Base-by-base conservation (phyloP, 139 green algal genomes). In the Coelastrella sp. region DNA sequence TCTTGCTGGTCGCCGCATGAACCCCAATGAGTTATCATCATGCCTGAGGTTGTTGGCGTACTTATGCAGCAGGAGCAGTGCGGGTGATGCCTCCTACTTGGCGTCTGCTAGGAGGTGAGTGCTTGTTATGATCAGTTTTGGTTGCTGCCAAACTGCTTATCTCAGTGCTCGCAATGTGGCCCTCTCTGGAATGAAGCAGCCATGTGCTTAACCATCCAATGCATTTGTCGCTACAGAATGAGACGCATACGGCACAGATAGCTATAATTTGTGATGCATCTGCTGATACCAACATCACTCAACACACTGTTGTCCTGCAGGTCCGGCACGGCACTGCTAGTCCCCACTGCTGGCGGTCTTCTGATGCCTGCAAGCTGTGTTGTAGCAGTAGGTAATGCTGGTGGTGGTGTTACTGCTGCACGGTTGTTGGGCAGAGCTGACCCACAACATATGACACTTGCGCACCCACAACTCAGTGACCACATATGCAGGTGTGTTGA, bases 371-470 rank as follows among this genome's bases (percentile, higher is more conserved):
- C 87, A 3, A 56, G 60, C 3, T 32, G 87, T 22, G 78, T 91
- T 8, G 80, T 92, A 20, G 71, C 76, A 17, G 23, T 92, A 7
- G 68, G 73, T 23, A 56, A 57, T 23, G 80, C 54, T 32, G 87
- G 90, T 22, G 85, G 75, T 56, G 75, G 85, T 13, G 77, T 66
- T 7, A 58, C 71, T 56, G 65, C 73, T 23, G 92, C 76, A 3
- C 85, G 83, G 86, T 80, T 96, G 85, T 89, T 95, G 54, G 89
- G 92, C 54, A 92, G 94, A 54, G 85, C 96, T 76, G 94, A 96
- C 83, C 80, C 90, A 4, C 11, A 66, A 22, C 81, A 71, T 5
- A 66, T 96, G 17, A 80, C 89, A 5, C 86, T 95, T 57, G 92
- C 89, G 60, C 93, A 95, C 64, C 94, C 94, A 0, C 60, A 92